These are phyloP conservation scores for Lipomyces japonicus DNA, from an alignment of 805 yeast species.

Conservation along the genomic window DNA sequence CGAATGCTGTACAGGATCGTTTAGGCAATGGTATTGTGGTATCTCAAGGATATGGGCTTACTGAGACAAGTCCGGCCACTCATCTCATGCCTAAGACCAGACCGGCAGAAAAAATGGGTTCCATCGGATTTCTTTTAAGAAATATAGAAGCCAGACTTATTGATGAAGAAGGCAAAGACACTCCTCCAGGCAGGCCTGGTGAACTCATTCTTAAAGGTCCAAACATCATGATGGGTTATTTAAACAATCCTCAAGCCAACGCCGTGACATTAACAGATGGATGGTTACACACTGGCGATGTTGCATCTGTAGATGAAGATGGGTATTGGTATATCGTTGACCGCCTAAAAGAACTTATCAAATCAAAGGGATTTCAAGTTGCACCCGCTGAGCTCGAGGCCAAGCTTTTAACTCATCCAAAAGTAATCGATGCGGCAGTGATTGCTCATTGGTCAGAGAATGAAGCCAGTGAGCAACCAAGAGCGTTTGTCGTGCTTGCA, in stretches of 20 bases:
- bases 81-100: constrained; percentile 41
- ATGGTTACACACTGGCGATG: constrained; percentile 61
- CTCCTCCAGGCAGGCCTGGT: constrained; percentile 50
- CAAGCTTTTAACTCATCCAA: constrained; percentile 53
- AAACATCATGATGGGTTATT: constrained; percentile 51
- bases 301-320: constrained; percentile 40
- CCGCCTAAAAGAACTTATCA: constrained; percentile 65
- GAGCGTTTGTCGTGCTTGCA: constrained; percentile 39
- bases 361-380: constrained; percentile 75
- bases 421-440: constrained; percentile 84
- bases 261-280: constrained; percentile 47
- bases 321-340: constrained; percentile 50
- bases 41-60: constrained; percentile 56
- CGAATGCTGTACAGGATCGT: constrained; percentile 10
- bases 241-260: constrained; percentile 49
- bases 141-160: constrained; percentile 51
- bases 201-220: constrained; percentile 58
- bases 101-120: constrained; percentile 37
- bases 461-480: constrained; percentile 67
- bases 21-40: constrained; percentile 5
- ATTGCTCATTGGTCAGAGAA: constrained; percentile 69
- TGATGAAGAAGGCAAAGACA: constrained; percentile 44
- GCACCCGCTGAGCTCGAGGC: constrained; percentile 95
- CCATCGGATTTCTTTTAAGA: constrained; percentile 45
- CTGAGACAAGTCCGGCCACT: constrained; percentile 45